Evolutionary conservation across 495 filamentous ascomycete species (phyloP).

Genomic region (Stereocaulon alpinum): DNA sequence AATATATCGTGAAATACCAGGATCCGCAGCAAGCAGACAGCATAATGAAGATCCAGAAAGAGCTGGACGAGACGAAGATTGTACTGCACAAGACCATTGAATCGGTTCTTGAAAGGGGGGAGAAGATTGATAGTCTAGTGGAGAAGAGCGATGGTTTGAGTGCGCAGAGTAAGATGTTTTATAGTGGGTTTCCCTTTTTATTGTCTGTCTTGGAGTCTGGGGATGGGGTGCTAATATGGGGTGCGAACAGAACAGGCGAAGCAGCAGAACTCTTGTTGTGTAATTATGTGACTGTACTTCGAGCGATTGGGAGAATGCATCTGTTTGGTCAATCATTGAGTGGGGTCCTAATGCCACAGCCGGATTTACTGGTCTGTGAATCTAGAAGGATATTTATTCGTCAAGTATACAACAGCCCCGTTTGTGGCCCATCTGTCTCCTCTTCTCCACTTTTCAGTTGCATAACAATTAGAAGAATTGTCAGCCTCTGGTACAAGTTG

Average conservation of each 20-base stretch:
- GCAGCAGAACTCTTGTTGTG: slow-evolving; percentile 93
- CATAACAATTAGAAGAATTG: too few species aligned
- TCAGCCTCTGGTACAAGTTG: not conserved
- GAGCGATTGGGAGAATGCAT: not conserved
- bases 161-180: slow-evolving; percentile 93
- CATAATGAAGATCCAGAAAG: slow-evolving; percentile 91
- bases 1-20: slow-evolving; percentile 82
- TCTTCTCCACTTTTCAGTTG: too few species aligned
- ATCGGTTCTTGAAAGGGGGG: slow-evolving; percentile 72
- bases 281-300: slow-evolving; percentile 50
- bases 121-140: slow-evolving; percentile 86
- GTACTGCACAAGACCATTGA: slow-evolving; percentile 95
- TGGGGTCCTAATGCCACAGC: not conserved
- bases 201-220: not conserved
- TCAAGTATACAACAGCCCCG: too few species aligned
- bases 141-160: slow-evolving; percentile 81
- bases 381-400: too few species aligned
- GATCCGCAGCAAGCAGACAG: slow-evolving; percentile 79
- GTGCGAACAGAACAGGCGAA: slow-evolving; percentile 51
- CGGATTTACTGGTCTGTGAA: too few species aligned
- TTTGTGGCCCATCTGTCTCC: too few species aligned
- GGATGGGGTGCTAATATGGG: slow-evolving; percentile 4
- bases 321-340: not conserved
- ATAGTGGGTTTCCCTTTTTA: slow-evolving; percentile 40
- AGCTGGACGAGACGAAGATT: slow-evolving; percentile 97